Evolutionary conservation across 148 eudicot genomes (phyloP), one percentile per base, ranked within the genome.

Genomic region (Cornus suecica): DNA sequence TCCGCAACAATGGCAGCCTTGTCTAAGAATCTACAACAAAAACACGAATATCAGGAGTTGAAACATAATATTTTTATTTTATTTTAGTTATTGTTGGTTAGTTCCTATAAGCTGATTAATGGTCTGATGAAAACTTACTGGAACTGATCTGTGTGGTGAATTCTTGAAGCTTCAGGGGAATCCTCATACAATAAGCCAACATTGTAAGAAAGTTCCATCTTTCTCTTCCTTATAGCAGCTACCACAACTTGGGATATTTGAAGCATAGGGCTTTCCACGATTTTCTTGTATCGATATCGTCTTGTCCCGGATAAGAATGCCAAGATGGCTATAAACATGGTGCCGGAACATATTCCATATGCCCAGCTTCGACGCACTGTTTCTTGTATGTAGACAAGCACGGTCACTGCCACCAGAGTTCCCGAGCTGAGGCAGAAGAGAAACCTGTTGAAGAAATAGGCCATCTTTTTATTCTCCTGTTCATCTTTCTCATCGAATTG

Each of bases 391-490:
- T 91, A 94, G 4, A 93, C 93, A 10, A 93, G 83, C 56, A 94
- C 90, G 0, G 99, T 94, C 30, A 94, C 99, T 0, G 97, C 99
- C 79, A 83, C 58, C 22, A 94, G 28, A 22, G 97, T 85, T 28
- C 99, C 99, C n/a, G 88, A 69, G 80, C 92, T 89, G 8, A 94
- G 91, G 86, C 91, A 90, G 84, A 94, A 94, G 84, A 92, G 92
- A 84, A 94, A 94, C 70, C 99, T 80, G 65, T 91, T 88, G 78
- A 94, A 94, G 85, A 94, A 94, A n/a, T 80, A 90, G 0, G 92
- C 89, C 99, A 87, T 94, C 68, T 90, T 92, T 0, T 92, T 82
- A 48, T 80, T 88, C 56, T 94, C 99, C 61, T 79, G 85, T 58
- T 86, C 89, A 20, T 94, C 92, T 26, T 84, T 84, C 29, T 86